Conservation (phyloP, 805 yeast species). For the Grigorovia transvaalensis region DNA sequence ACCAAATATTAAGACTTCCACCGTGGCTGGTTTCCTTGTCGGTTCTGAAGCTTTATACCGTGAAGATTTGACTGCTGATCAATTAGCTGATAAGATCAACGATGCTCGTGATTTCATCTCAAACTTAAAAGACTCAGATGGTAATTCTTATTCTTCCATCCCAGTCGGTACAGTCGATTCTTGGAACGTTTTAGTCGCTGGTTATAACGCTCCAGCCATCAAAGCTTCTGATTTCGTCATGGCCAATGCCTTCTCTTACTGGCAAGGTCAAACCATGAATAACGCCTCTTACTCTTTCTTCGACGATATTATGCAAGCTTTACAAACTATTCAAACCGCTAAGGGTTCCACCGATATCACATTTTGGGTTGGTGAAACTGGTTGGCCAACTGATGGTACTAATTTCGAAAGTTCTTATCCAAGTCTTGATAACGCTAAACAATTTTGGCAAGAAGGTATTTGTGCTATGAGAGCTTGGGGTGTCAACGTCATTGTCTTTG, state of each 20-base stretch:
- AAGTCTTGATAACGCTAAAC: conserved; percentile 58
- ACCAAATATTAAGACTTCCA: conserved; percentile 58
- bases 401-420: conserved; percentile 59
- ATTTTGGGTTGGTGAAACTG: conserved; percentile 96
- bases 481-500: conserved; percentile 81
- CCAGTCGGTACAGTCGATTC: conserved; percentile 94
- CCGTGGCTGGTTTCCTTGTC: conserved; percentile 70
- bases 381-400: conserved; percentile 90
- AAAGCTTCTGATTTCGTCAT: conserved; percentile 74
- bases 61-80: conserved; percentile 65
- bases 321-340: conserved; percentile 73
- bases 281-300: conserved; percentile 87
- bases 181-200: conserved; percentile 87
- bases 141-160: conserved; percentile 57
- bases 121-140: conserved; percentile 65
- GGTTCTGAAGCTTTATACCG: conserved; percentile 97
- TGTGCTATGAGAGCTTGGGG: conserved; percentile 97
- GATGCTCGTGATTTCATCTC: conserved; percentile 51
- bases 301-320: conserved; percentile 96
- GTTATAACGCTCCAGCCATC: conserved; percentile 58
- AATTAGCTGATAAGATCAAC: conserved; percentile 57
- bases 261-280: conserved; percentile 88
- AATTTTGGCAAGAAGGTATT: conserved; percentile 78
- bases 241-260: conserved; percentile 95
- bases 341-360: conserved; percentile 81